A percentile compares a stretch with the other conserved stretches of the same genome.
Evolutionary conservation across 805 yeast genomes (phyloP).

Genomic region (Pichia californica): DNA sequence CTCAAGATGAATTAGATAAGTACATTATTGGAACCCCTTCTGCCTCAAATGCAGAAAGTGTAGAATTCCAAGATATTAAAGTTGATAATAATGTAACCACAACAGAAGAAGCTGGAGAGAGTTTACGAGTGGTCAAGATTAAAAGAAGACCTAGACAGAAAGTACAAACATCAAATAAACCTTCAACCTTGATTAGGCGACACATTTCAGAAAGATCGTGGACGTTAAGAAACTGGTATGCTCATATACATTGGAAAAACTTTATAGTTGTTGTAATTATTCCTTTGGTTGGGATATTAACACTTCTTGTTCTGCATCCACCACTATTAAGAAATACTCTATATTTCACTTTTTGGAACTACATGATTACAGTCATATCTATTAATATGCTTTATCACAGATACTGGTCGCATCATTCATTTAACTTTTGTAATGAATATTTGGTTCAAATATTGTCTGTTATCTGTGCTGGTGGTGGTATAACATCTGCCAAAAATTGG

Average conservation of each 20-base stretch:
- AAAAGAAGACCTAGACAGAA: slow-evolving; percentile 29
- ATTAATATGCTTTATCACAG: slow-evolving; percentile 84
- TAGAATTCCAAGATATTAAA: too few species aligned
- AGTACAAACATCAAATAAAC: slow-evolving; percentile 17
- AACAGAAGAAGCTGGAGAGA: background rate
- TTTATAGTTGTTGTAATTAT: slow-evolving; percentile 46
- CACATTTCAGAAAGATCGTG: slow-evolving; percentile 71
- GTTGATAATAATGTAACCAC: background rate
- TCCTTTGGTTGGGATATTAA: slow-evolving; percentile 36
- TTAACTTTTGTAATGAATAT: slow-evolving; percentile 35
- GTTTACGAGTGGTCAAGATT: slow-evolving; percentile 9
- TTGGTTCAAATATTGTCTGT: slow-evolving; percentile 47
- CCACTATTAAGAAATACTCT: slow-evolving; percentile 31
- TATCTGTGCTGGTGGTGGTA: slow-evolving; percentile 65
- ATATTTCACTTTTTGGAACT: slow-evolving; percentile 47
- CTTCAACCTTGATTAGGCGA: slow-evolving; percentile 18
- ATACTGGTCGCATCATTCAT: slow-evolving; percentile 60
- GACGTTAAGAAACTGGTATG: slow-evolving; percentile 66
- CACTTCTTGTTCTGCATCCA: slow-evolving; percentile 7
- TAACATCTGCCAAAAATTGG: slow-evolving; percentile 78
- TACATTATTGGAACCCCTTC: slow-evolving; percentile 10
- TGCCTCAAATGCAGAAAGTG: too few species aligned
- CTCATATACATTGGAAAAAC: slow-evolving; percentile 73
- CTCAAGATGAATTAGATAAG: slow-evolving; percentile 24
- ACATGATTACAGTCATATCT: slow-evolving; percentile 57